Base-by-base conservation (phyloP, 2,329 filamentous ascomycete genomes). In the Emydomyces testavorans region DNA sequence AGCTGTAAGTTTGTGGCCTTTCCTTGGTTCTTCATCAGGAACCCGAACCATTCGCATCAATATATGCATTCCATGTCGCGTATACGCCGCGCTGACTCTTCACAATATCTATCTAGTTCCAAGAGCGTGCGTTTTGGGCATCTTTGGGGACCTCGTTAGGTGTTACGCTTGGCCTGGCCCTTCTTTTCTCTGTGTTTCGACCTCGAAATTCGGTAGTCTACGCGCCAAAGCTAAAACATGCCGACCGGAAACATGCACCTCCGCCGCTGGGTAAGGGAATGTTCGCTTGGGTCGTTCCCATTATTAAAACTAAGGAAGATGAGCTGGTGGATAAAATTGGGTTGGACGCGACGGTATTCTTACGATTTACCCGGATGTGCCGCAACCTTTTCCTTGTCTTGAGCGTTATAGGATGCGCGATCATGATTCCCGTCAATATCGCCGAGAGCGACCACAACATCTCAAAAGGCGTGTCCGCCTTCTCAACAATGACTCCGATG, bases 151-250 rank as follows among this genome's bases (percentile, higher is more conserved):
- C 84, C 18, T 94, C 90, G 2, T 62, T 95, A 37, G 83, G 79
- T 48, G 71, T 92, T 60, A 86, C 87, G 6, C 60, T 76, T 53
- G 72, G 80, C 56, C 81, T 94, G 57, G 81, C 86, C 53, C 63
- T 94, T 50, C 68, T 80, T 54, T 98, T 96, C 74, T 94, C 87
- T 53, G 71, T 95, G 58, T 73, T 96, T 48, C 85, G 92, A 52
- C 92, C 92, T 4, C 88, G 89, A 66, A 90, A 96, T 65, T 83
- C 82, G 48, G 78, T 90, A 57, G 86, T 98, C 40, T 98, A 98
- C 68, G 89, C 92, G 2, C 92, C 92, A 34, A 90, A 93, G 63
- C 74, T 93, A 41, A 94, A 94, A 64, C 83, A 95, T 71, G 84
- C 87, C 62, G 90, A 96, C 64, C 80, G 87, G 56, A 87, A 83